phyloP scores from a whole-genome alignment of 805 yeast genomes.

The Kockiozyma suomiensis region DNA sequence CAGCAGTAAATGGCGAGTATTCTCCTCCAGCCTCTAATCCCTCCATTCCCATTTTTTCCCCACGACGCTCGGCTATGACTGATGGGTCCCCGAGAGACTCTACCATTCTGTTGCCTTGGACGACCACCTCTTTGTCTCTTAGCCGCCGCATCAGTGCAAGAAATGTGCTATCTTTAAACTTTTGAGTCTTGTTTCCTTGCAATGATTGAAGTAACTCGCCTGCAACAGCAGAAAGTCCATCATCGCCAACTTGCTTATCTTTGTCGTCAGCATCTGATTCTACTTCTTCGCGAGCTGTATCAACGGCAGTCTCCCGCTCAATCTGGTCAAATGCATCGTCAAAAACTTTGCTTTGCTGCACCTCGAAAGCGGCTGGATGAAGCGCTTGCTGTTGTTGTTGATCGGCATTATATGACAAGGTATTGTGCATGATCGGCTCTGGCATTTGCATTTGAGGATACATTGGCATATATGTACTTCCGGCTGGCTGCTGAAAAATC shows the following conservation, averaged over 20 bases:
- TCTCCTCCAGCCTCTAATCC: constrained; percentile 23
- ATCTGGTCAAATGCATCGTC: constrained; percentile 16
- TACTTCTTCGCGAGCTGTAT: neutral
- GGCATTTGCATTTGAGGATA: neutral
- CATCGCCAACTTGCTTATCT: constrained; percentile 19
- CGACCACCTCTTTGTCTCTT: constrained; percentile 35
- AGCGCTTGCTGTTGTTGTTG: neutral
- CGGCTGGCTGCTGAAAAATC: neutral
- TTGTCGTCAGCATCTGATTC: neutral
- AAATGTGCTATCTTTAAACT: constrained; percentile 35
- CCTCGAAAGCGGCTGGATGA: neutral
- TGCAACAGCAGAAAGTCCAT: constrained; percentile 35
- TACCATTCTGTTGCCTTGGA: constrained; percentile 35
- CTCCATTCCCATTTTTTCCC: constrained; percentile 11
- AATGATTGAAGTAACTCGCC: constrained; percentile 33
- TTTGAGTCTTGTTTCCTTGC: constrained; percentile 27
- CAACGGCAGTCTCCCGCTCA: constrained; percentile 2
- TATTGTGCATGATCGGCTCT: neutral
- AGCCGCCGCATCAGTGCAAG: constrained; percentile 35
- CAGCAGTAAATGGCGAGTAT: constrained; percentile 13
- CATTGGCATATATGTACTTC: neutral
- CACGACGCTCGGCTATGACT: neutral
- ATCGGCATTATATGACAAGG: neutral
- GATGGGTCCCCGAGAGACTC: constrained; percentile 18
- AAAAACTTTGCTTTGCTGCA: constrained; percentile 12